Base-by-base conservation (phyloP, 2,329 filamentous ascomycete genomes). In the Catunica adiposa region DNA sequence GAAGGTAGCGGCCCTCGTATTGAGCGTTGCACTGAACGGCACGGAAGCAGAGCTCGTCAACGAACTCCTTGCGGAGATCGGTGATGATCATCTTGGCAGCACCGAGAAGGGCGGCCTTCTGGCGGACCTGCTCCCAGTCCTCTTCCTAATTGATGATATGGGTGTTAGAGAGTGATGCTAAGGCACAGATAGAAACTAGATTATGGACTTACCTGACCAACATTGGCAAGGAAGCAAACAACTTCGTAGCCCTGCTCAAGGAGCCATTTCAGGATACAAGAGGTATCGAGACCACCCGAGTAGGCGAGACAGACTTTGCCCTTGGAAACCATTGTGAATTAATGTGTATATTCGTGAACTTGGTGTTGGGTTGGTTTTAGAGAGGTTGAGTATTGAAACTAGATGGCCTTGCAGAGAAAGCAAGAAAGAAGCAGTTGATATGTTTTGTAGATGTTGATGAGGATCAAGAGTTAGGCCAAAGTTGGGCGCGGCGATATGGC, bases 41-140 rank as follows among this genome's bases (percentile, higher is more conserved):
- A 56, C 79, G 82, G 75, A 83, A 87, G 74, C 81, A 84, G 38
- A 88, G 76, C 69, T 87, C 77, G 63, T 86, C 81, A 60, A 89
- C 76, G 65, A 89, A 87, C 68, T 85, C 81, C 63, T 75, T 74
- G 61, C 78, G 76, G 56, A 87, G 72, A 66, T 88, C 77, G 58
- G 73, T 70, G 61, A 78, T 70, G 61, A 72, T 66, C 63, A 80
- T 75, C 38, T 57, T 54, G 55, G 66, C 62, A 37, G 65, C 66
- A n/a, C 65, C 63, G n/a, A 66, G 56, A 17, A 64, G 61, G 20
- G 58, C 46, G 29, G 57, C 59, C 69, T 78, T 77, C 66, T 73
- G 67, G 50, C 57, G 57, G 59, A 66, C 66, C 55, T 66, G 65
- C 51, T 68, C 64, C 67, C 56, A 58, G 51, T 58, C 57, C 34